Evolutionary conservation across 2,329 filamentous ascomycete species (phyloP), one percentile per base, ranked within the genome.

Genomic region (Pseudogymnoascus sp.): DNA sequence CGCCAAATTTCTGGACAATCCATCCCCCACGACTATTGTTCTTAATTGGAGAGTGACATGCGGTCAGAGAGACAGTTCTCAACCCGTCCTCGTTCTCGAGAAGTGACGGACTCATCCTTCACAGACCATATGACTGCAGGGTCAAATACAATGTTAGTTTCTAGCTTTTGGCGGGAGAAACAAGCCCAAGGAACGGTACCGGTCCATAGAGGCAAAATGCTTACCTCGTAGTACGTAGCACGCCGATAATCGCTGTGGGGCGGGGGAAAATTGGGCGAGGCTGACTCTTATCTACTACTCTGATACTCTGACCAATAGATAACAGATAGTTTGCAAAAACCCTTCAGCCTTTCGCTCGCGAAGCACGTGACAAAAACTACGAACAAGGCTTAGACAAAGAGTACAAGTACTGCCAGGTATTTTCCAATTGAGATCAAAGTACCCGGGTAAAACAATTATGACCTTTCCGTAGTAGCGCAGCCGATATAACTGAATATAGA

Each of bases 1-100:
- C 93, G 66, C 93, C 93, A 75, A 96, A 96, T 77, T 97, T 97
- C 75, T 96, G 92, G 60, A 97, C 89, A 31, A 96, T 82, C 93
- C 92, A 96, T 68, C 81, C 70, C 37, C 63, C 60, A 38, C 62
- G 60, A 60, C 70, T 74, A 62, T 72, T 67, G 64, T 78, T 78
- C 38, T 66, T 71, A n/a, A 60, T 60, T 42, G 59, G 34, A 60
- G 37, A 60, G 34, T 60, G 59, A 37, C 59, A 40, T 60, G 49
- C 28, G 49, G 49, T 60, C 9, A 60, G 34, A 38, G 59, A 37
- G 34, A 60, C 59, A 23, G 34, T 42, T 16, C 59, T 60, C 34
- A 42, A 60, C 34, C 34, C 59, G 34, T 60, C 59, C 59, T 42
- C 59, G 18, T 60, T 60, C n/a, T 38, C 59, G 34, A 60, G 23